Percentiles rank a stretch among this genome's conserved stretches.
Conservation (phyloP, 2,329 filamentous ascomycete genomes). For the Pseudocercospora eumusae region DNA sequence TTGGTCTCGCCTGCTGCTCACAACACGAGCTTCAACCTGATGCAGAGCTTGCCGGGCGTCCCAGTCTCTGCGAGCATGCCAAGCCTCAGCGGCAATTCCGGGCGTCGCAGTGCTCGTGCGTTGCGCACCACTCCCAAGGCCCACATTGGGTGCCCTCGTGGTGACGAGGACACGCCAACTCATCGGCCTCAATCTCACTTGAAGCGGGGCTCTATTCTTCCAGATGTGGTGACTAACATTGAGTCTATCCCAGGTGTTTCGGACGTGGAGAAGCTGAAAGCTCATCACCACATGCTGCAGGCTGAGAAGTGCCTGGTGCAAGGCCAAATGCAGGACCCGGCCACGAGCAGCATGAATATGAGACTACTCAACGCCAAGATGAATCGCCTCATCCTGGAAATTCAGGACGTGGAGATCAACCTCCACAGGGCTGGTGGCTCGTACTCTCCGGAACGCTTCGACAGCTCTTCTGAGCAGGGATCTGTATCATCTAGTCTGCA, state of each 20-base stretch:
- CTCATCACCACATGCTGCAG: slow-evolving; percentile 17
- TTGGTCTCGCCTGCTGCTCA: neutral
- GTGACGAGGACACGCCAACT: slow-evolving; percentile 3
- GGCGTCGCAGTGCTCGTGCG: neutral
- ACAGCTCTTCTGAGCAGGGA: slow-evolving; percentile 15
- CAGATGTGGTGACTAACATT: neutral
- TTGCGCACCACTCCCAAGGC: neutral
- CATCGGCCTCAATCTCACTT: slow-evolving; percentile 3
- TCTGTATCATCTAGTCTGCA: slow-evolving; percentile 13
- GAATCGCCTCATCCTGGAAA: slow-evolving; percentile 12
- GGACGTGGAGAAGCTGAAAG: slow-evolving; percentile 14
- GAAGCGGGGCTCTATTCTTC: neutral
- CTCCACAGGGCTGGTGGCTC: slow-evolving; percentile 6
- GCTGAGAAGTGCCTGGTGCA: slow-evolving; percentile 20
- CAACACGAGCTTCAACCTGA: neutral
- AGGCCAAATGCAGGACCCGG: neutral
- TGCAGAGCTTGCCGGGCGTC: neutral
- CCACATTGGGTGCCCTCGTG: neutral
- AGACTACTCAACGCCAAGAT: slow-evolving; percentile 17
- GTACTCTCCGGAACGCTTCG: slow-evolving; percentile 14
- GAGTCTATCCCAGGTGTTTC: neutral
- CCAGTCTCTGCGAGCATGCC: slow-evolving; percentile 3
- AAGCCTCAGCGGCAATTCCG: neutral
- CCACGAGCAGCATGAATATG: neutral
- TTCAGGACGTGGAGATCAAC: slow-evolving; percentile 14